Conservation (phyloP, 129 eudicot genomes). For the Flaveria bidentis region DNA sequence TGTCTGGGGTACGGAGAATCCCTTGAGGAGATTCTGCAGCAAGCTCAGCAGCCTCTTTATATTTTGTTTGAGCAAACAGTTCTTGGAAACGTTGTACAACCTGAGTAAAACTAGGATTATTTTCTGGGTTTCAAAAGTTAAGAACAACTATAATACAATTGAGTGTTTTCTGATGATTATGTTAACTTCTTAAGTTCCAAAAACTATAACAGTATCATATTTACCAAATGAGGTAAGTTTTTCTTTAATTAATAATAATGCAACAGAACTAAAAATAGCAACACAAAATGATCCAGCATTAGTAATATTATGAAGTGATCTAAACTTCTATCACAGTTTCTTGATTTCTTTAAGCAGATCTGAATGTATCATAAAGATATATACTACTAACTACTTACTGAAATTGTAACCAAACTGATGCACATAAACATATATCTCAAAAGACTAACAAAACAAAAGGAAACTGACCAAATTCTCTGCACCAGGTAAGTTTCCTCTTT, state of each 20-base stretch:
- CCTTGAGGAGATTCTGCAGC: slow-evolving; percentile 99
- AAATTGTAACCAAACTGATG: not conserved
- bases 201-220: not conserved
- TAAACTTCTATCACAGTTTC: not conserved
- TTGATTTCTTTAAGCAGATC: not conserved
- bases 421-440: not conserved
- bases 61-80: slow-evolving; percentile 94
- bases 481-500: slow-evolving; percentile 95
- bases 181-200: slow-evolving; percentile 3
- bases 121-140: not conserved
- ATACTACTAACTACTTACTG: not conserved
- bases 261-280: not conserved
- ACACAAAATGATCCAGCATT: slow-evolving; percentile 5
- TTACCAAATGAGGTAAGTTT: not conserved
- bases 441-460: not conserved
- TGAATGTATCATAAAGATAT: not conserved
- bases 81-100: slow-evolving; percentile 98
- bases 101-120: slow-evolving; percentile 38
- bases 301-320: not conserved
- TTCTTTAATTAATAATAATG: not conserved
- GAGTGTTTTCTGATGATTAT: too few relatives aligned
- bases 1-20: slow-evolving; percentile 91
- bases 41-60: slow-evolving; percentile 98
- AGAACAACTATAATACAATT: not conserved
- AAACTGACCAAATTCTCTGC: slow-evolving; percentile 87